Base-by-base conservation (phyloP, 495 filamentous ascomycete genomes). In the Penicillium atrosanguineum region DNA sequence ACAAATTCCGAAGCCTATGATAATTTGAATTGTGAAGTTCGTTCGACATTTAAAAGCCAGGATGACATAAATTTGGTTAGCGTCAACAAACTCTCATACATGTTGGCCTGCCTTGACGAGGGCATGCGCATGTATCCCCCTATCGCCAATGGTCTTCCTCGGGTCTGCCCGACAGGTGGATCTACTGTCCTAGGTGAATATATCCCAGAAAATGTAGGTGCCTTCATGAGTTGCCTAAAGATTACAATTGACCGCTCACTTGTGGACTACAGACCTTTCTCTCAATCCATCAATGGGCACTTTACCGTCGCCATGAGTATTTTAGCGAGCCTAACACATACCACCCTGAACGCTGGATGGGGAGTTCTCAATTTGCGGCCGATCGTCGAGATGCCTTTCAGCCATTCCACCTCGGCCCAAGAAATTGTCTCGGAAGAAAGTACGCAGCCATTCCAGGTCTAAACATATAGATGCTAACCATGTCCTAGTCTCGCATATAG, bases 361-460 rank as follows among this genome's bases (percentile, higher is more conserved):
- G 61, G 0, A 63, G 70, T 23, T 7, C 54, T 3, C 12, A 38
- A 8, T 80, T 69, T 56, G 57, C 51, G n/a, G 65, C 70, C 21
- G 81, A 83, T 50, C 60, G 68, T 9, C 58, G 64, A n/a, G 67
- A 69, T 12, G 73, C 72, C 7, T 59, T 78, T 20, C 75, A 81
- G 53, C 81, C 84, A 1, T 88, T 87, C 49, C 72, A 73, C 25
- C 23, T 78, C 25, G 85, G 85, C 0, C 74, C 79, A 1, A 63
- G 85, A 18, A 81, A 84, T 56, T 87, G 84, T 50, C 68, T 86
- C 31, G 85, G 84, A 25, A 68, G 71, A 57, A 79, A 78, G 80
- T 84, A 62, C 64, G 80, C 74, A 12, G 14, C 37, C 6, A 38
- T 23, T 20, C 0, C 6, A n/a, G 5, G 7, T 14, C 14, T 36